A percentile compares a stretch with the other conserved stretches of the same genome.
Evolutionary conservation across 2,329 filamentous ascomycete species (phyloP).

Genomic region (Cordyceps cicadae): DNA sequence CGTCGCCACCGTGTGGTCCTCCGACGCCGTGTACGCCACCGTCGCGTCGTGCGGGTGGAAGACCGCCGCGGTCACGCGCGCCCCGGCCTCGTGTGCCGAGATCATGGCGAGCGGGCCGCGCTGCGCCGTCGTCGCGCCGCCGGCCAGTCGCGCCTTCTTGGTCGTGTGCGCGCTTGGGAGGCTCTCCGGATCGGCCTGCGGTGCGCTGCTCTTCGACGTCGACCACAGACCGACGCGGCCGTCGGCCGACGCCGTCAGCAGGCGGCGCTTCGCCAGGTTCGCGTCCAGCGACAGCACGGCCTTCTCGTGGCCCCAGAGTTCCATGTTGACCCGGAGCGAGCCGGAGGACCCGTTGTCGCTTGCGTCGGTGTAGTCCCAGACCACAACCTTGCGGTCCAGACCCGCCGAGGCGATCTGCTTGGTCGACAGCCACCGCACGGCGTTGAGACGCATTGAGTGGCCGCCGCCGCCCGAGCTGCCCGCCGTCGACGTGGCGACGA

Average conservation of each 20-base stretch:
- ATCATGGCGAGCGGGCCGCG: constrained; percentile 73
- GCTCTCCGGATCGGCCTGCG: constrained; percentile 60
- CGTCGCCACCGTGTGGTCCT: constrained; percentile 85
- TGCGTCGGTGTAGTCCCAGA: constrained; percentile 80
- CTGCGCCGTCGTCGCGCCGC: constrained; percentile 45
- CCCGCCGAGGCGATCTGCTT: constrained; percentile 74
- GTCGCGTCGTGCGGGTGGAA: constrained; percentile 82
- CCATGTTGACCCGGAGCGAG: constrained; percentile 62
- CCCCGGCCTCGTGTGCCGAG: constrained; percentile 59
- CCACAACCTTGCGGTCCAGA: constrained; percentile 72
- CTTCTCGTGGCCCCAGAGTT: constrained; percentile 75
- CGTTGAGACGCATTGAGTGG: constrained; percentile 69
- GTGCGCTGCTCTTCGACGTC: constrained; percentile 65
- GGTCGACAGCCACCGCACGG: constrained; percentile 73
- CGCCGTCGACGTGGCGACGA: constrained; percentile 67
- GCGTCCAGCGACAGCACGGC: constrained; percentile 68
- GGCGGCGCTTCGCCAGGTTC: constrained; percentile 62
- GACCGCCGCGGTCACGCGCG: constrained; percentile 67
- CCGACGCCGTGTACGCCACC: constrained; percentile 83
- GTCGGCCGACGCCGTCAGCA: constrained; percentile 81
- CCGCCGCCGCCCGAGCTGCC: constrained; percentile 51
- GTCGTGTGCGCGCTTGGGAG: constrained; percentile 58
- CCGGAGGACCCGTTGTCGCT: constrained; percentile 48
- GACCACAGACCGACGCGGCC: constrained; percentile 84
- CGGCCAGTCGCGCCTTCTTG: constrained; percentile 67